Conservation (phyloP, 2,329 filamentous ascomycete genomes). For the Orbilia oligospora region DNA sequence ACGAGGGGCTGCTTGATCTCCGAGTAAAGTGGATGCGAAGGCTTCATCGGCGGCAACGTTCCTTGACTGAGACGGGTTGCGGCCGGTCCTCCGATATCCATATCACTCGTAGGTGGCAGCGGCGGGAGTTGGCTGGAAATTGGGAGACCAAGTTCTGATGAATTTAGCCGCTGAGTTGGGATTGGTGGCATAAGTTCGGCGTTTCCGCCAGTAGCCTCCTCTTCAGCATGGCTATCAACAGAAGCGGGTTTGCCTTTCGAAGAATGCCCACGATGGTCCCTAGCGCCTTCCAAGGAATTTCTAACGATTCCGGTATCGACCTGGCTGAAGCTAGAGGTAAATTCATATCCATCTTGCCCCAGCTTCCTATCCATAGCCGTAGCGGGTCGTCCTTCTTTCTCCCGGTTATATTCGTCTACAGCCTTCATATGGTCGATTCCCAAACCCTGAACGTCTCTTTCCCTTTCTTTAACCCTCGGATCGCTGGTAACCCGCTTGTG, state of each 20-base stretch:
- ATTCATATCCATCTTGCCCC: conserved; percentile 51
- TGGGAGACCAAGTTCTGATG: conserved; percentile 77
- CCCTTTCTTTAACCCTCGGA: conserved; percentile 74
- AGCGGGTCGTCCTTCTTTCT: conserved; percentile 32
- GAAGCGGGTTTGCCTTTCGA: conserved; percentile 13
- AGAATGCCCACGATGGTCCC: conserved; percentile 17
- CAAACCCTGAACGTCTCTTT: conserved; percentile 82
- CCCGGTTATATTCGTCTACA: conserved; percentile 63
- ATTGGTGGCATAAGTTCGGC: conserved; percentile 72
- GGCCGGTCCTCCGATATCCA: conserved; percentile 84
- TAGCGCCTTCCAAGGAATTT: conserved; percentile 10
- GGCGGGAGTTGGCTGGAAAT: conserved; percentile 79
- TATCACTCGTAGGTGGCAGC: conserved; percentile 80
- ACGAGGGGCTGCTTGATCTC: conserved; percentile 82
- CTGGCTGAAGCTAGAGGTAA: conserved; percentile 55
- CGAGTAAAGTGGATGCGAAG: conserved; percentile 71
- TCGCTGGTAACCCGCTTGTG: conserved; percentile 73
- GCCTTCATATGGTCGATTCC: conserved; percentile 81
- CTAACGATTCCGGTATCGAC: conserved; percentile 55
- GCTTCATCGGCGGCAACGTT: conserved; percentile 64
- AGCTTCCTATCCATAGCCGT: conserved; percentile 54
- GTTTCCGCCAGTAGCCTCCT: conserved; percentile 67
- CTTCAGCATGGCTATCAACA: conserved; percentile 62
- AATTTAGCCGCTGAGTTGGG: conserved; percentile 72
- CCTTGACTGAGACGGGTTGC: conserved; percentile 71